A percentile compares a stretch with the other conserved stretches of the same genome.
phyloP scores from a whole-genome alignment of 1,139 yeast genomes.

The Arxiozyma slooffiae region DNA sequence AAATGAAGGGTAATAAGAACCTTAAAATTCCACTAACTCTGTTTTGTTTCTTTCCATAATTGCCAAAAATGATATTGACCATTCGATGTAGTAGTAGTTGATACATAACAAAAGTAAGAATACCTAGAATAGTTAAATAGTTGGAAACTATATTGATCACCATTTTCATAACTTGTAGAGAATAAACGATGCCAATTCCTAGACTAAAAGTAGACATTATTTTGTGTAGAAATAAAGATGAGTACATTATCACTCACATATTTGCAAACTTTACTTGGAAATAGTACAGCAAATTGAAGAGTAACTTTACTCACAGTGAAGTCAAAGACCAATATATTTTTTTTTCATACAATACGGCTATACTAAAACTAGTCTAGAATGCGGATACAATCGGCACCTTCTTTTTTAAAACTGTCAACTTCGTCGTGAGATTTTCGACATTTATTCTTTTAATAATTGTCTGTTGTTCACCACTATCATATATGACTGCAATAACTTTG shows the following conservation, averaged over 20 bases:
- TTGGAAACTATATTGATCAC: conserved; percentile 6
- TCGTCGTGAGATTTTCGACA: conserved; percentile 11
- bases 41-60: conserved; percentile 22
- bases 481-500: conserved; percentile 21
- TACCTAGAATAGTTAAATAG: conserved; percentile 17
- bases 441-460: conserved; percentile 14
- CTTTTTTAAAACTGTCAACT: conserved; percentile 7
- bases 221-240: conserved; percentile 17
- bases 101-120: conserved; percentile 16
- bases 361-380: conserved; percentile 9
- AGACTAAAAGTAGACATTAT: conserved; percentile 18
- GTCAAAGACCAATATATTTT: conserved; percentile 17
- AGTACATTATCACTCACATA: conserved; percentile 15
- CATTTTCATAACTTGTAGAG: conserved; percentile 17
- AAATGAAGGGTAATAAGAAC: conserved; percentile 16
- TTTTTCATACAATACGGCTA: conserved; percentile 14
- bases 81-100: conserved; percentile 15
- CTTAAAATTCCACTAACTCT: conserved; percentile 19
- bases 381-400: conserved; percentile 9
- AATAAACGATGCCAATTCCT: conserved; percentile 25
- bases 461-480: conserved; percentile 7
- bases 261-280: conserved; percentile 15
- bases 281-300: conserved; percentile 9
- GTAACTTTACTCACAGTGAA: conserved; percentile 8
- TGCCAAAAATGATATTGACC: conserved; percentile 25